phyloP scores from a whole-genome alignment of 1,284 basidiomycete genomes.

The Naganishia liquefaciens region DNA sequence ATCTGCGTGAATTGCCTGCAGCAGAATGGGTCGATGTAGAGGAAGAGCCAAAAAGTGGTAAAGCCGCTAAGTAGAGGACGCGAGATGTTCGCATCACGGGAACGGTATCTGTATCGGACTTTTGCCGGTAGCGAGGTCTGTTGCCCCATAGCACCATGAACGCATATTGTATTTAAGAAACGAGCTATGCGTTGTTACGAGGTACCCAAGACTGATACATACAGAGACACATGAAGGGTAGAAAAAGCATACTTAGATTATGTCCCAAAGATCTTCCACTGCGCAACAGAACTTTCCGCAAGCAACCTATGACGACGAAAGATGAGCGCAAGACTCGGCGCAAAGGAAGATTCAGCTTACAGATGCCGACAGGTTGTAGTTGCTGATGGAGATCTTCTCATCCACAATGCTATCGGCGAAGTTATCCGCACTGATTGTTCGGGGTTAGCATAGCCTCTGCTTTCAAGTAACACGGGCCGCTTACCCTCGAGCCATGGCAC shows the following conservation, averaged over 20 bases:
- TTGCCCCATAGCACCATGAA: neutral
- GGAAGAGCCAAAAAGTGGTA: neutral
- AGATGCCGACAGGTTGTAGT: conserved; percentile 90
- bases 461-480: conserved; percentile 32
- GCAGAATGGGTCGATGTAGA: conserved; percentile 11
- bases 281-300: conserved; percentile 83
- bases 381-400: conserved; percentile 94
- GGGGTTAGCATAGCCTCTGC: neutral
- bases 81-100: neutral
- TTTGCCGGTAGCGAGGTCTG: neutral
- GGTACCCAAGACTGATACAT: conserved; percentile 12
- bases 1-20: conserved; percentile 5
- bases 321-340: conserved; percentile 5
- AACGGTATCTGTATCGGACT: too few relatives aligned
- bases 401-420: conserved; percentile 94
- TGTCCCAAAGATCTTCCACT: conserved; percentile 64
- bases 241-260: conserved; percentile 53
- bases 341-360: conserved; percentile 48
- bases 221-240: neutral
- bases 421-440: conserved; percentile 68
- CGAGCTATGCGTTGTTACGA: conserved; percentile 5
- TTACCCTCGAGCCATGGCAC: conserved; percentile 89
- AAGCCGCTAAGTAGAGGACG: too few relatives aligned
- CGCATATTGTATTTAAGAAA: neutral
- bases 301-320: conserved; percentile 60